Percentiles rank a stretch among this genome's conserved stretches.
phyloP scores from a whole-genome alignment of 177 flowering plant species.

The Telopea speciosissima region DNA sequence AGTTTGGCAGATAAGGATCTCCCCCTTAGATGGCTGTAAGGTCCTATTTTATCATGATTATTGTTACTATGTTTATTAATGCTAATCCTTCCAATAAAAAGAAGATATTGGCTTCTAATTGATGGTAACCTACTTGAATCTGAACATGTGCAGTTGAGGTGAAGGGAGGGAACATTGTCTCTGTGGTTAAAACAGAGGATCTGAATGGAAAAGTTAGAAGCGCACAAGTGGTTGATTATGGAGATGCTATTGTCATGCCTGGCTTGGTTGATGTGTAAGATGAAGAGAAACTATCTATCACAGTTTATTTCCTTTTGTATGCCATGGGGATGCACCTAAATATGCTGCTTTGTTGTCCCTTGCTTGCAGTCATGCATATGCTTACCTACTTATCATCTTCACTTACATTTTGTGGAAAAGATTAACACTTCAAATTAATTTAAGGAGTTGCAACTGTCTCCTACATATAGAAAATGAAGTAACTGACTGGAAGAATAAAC shows the following conservation, averaged over 20 bases:
- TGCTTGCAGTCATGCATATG: not conserved
- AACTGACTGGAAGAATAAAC: not conserved
- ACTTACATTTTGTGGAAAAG: not conserved
- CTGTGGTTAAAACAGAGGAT: conserved; percentile 54
- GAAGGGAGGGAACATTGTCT: conserved; percentile 54
- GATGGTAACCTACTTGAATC: conserved; percentile 5
- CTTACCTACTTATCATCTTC: not conserved
- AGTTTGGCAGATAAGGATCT: not conserved
- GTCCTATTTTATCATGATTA: not conserved
- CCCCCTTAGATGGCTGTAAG: not conserved
- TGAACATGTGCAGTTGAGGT: conserved; percentile 66
- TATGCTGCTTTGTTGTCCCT: not conserved
- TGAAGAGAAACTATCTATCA: not conserved
- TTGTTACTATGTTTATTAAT: not conserved
- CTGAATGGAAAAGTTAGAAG: conserved; percentile 29
- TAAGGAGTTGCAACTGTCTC: not conserved
- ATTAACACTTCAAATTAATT: not conserved
- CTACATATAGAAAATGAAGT: not conserved
- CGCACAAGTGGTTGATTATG: conserved; percentile 58
- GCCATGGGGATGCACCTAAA: not conserved
- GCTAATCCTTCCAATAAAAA: not conserved
- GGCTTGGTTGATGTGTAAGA: conserved; percentile 97
- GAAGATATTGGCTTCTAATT: conserved; percentile 1
- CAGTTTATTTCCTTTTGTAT: not conserved
- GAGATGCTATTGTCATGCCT: conserved; percentile 95